Base-by-base conservation (phyloP, 2,329 filamentous ascomycete genomes). In the Cytospora chrysosperma region DNA sequence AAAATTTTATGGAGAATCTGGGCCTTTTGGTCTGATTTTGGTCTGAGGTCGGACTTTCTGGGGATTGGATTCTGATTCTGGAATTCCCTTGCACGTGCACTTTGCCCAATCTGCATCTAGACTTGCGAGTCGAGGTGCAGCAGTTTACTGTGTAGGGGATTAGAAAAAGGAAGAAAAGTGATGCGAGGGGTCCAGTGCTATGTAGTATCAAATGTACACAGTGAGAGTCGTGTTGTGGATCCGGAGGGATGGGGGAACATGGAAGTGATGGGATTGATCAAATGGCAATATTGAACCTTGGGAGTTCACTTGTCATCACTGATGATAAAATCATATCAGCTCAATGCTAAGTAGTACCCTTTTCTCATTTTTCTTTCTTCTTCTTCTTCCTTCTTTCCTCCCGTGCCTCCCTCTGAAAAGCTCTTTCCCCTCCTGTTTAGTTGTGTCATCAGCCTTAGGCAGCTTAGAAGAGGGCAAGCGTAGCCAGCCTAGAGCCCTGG, bases 1-100 rank as follows among this genome's bases (percentile, higher is more conserved):
- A 65, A 58, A 58, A 54, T 59, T 62, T 62, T 62, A 65, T 65
- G 64, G 64, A 64, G 64, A 61, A 52, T 34, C n/a, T 40, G 27
- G 60, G 55, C 52, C 34, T 51, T n/a, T 19, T 10, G n/a, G 28
- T 17, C 37, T 40, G 15, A 19, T 30, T 52, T 52, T 30, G 50
- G 50, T n/a, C 27, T 19, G 26, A 30, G 37, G 61, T 49, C 27
- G 51, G 47, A 52, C 24, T 27, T 27, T 30, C 28, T 30, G 28
- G 28, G 9, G 4, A 5, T 55, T 52, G 43, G 30, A 52, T 21
- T 34, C 30, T 13, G 52, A 26, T n/a, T 37, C 17, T 32, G 52
- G 43, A 27, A 30, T 24, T 34, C 51, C 51, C 59, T 61, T 55
- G 59, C 59, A 61, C 51, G 43, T 61, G 59, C 59, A 61, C 51